Conservation (phyloP, 176 grass and related monocot genomes). For the Oryza brachyantha region DNA sequence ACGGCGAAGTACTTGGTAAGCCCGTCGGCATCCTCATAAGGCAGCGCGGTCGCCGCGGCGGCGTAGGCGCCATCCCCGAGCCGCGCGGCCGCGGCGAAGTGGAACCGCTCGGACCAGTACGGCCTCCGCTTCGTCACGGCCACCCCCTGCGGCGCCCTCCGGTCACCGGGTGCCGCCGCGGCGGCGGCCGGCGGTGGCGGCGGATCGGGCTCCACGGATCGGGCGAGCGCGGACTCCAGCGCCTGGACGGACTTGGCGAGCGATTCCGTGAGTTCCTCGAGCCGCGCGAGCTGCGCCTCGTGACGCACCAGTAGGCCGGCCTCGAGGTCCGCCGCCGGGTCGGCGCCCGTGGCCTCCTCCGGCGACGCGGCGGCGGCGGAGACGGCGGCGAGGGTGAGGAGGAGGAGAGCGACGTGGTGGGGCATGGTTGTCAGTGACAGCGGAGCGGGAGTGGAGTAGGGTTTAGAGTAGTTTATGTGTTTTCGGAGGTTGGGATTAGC, state of each 20-base stretch:
- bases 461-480: neutral
- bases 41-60: constrained; percentile 39
- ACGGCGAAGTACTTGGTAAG: constrained; percentile 87
- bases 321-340: neutral
- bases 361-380: neutral
- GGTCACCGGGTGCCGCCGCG: neutral
- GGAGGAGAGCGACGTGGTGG: constrained; percentile 37
- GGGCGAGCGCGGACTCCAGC: constrained; percentile 44
- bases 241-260: constrained; percentile 45
- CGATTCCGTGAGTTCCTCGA: constrained; percentile 57
- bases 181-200: neutral
- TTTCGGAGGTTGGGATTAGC: constrained; percentile 7
- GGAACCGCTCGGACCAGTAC: constrained; percentile 71
- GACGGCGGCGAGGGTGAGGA: constrained; percentile 25
- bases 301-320: constrained; percentile 41
- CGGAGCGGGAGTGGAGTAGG: neutral
- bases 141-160: constrained; percentile 33
- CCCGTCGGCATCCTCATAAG: constrained; percentile 67
- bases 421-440: constrained; percentile 40
- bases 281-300: constrained; percentile 45
- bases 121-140: constrained; percentile 69
- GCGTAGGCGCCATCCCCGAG: constrained; percentile 55
- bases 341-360: neutral
- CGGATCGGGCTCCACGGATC: constrained; percentile 36
- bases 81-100: constrained; percentile 59